These are phyloP conservation scores for Jaenimonas drosophilae DNA, from an alignment of 208 protist species.

Conservation along the genomic window DNA sequence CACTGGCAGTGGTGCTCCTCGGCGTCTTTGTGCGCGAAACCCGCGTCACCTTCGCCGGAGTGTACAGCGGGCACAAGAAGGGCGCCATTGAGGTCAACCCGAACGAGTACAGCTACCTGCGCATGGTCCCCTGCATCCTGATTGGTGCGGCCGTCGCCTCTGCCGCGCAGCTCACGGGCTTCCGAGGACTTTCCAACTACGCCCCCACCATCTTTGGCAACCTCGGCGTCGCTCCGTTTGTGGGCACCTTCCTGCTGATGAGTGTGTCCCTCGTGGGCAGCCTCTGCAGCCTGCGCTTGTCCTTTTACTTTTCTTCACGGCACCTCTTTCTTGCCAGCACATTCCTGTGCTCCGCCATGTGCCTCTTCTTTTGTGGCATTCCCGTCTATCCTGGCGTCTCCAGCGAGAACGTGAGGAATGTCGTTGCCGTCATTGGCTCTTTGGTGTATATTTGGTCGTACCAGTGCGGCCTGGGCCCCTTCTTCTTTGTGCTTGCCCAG, in stretches of 20 bases:
- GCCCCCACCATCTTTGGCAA: slow-evolving; percentile 18
- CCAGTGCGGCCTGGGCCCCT: slow-evolving; percentile 21
- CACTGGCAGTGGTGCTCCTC: slow-evolving; percentile 2
- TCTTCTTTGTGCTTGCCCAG: slow-evolving; percentile 19
- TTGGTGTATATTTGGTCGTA: slow-evolving; percentile 22
- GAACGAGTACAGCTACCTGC: neutral
- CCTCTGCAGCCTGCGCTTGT: slow-evolving; percentile 17
- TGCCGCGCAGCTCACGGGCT: slow-evolving; percentile 30
- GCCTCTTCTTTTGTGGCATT: slow-evolving; percentile 10
- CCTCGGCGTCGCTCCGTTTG: slow-evolving; percentile 13
- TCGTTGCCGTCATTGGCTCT: slow-evolving; percentile 14
- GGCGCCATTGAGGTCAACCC: neutral
- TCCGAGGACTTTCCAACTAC: slow-evolving; percentile 33
- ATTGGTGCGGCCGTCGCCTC: slow-evolving; percentile 13
- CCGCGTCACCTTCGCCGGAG: neutral
- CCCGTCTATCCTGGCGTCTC: slow-evolving; percentile 9
- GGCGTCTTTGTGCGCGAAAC: slow-evolving; percentile 7
- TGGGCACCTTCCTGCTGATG: slow-evolving; percentile 38
- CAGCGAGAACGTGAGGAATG: slow-evolving; percentile 5
- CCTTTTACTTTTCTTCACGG: slow-evolving; percentile 8
- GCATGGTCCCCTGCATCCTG: slow-evolving; percentile 2
- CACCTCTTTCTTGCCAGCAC: slow-evolving; percentile 12
- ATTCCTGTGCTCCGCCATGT: slow-evolving; percentile 9
- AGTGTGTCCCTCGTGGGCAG: slow-evolving; percentile 20
- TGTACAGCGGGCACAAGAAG: neutral